Evolutionary conservation across 2,329 filamentous ascomycete species (phyloP), one percentile per base, ranked within the genome.

Genomic region (Bipolaris gigantea): DNA sequence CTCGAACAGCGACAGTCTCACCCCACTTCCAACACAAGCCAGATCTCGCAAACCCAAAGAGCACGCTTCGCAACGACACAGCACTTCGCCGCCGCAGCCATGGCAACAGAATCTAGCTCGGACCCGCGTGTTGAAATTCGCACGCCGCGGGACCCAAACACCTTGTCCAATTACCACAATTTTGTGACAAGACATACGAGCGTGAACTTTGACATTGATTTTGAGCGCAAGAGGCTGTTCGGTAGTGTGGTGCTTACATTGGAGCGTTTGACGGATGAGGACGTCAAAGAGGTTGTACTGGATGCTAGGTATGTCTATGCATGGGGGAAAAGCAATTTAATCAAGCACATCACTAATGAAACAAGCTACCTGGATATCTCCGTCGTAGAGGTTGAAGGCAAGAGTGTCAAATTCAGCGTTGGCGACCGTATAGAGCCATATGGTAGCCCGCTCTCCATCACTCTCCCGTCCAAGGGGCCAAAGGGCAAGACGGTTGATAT

Each of bases 131-230:
- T 69, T 23, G 64, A 68, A 36, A 77, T 79, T 61, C 75, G 73
- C 38, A 72, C 73, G 41, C 77, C 80, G 46, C 85, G 90, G 69
- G 93, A 97, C 77, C 92, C 92, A 48, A 95, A 92, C 74, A 97
- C 94, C 23, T 78, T 94, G 55, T 89, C 90, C 71, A 97, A 97
- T 79, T 97, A 97, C 76, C 86, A 90, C 74, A 86, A 88, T 51
- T 97, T 91, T 86, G 81, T 85, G 57, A 96, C 90, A 16, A 86
- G 83, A 72, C 92, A 97, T 78, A 94, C 91, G 18, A 87, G 85
- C 18, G 89, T 90, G 53, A 86, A 89, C 73, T 85, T 97, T 69
- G 85, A 86, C 63, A 87, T 97, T 65, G 86, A 96, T 68, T 99
- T 97, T 73, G 84, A 89, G 56, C 81, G 85, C 70, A 89, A 91